Base-by-base conservation (phyloP, 2,329 filamentous ascomycete species). In the Aspergillus brunneoviolaceus region DNA sequence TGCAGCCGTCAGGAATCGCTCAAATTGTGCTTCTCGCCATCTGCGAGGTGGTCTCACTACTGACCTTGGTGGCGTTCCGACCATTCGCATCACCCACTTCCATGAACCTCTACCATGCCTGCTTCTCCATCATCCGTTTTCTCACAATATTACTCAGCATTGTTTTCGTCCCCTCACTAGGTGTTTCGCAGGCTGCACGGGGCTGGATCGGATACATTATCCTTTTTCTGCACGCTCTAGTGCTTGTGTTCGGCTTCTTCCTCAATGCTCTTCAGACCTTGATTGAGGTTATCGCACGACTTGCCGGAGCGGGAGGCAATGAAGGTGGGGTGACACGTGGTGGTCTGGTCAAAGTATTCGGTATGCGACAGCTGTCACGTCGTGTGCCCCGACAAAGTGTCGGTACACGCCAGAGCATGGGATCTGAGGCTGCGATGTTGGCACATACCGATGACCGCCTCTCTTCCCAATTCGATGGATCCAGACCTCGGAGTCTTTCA, bases 181-280 rank as follows among this genome's bases (percentile, higher is more conserved):
- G 87, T 23, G 88, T 97, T 5, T 85, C 85, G 0, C 89, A 96
- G 70, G 86, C 89, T 0, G 81, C 90, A 1, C 96, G 93, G 73
- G 92, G 93, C 4, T 99, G 95, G 95, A 90, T 98, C 66, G 95
- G 93, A 42, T 99, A 99, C 73, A 87, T 89, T 27, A 96, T 98
- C 59, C 81, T 99, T 51, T 76, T 96, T 29, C 85, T 97, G 39
- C 95, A 99, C 72, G 93, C 86, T 3, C 84, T 89, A 62, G 91
- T 96, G 0, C 79, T 99, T 23, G 83, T 96, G 3, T 91, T 98
- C 68, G 94, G 92, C 1, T 99, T 98, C 79, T 91, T 97, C 74
- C 81, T 99, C 57, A 96, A 96, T 72, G 90, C 95, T 1, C 74
- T 96, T 6, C 92, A 96, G 73, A 97, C 94, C 0, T 83, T 96